Base-by-base conservation (phyloP, 2,329 filamentous ascomycete genomes). In the Didymella segeticola region DNA sequence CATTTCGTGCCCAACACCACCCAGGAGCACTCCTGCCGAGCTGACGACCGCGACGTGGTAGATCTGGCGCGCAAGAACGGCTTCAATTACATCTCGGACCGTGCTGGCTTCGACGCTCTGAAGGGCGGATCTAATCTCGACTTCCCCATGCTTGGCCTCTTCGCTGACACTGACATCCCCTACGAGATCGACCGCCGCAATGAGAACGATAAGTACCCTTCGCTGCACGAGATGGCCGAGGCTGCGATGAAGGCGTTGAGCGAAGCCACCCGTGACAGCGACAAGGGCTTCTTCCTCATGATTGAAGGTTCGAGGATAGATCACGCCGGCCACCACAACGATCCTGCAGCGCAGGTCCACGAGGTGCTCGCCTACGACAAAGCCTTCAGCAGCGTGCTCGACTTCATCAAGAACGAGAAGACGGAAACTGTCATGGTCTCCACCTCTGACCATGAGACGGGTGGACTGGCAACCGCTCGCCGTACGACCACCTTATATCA, bases 211-310 rank as follows among this genome's bases (percentile, higher is more conserved):
- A 75, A 87, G 25, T 98, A 96, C 70, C 95, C 95, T 3, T 93
- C 91, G 14, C 80, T 99, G 33, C 89, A 90, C 70, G 93, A 97
- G 76, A 98, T 97, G 92, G 86, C 93, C 8, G 82, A 83, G 63
- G 91, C 90, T 14, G 93, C 95, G 1, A 80, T 99, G 57, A 85
- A 83, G 12, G 87, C 90, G 1, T 83, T 99, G 20, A 89, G 89
- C 58, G 86, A 87, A 54, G 95, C 93, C 0, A 97, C 95, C 0
- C 82, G 85, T 68, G 82, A 93, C 69, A 91, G 85, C 58, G 91
- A 98, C 34, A 87, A 96, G 75, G 95, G 95, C 4, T 99, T 98
- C 81, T 99, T 99, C 77, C 81, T 99, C 65, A 96, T 99, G 93
- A 96, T 99, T 57, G 95, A 99, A 76, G 95, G 93, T 4, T 96